phyloP scores from a whole-genome alignment of 73 alveolate species.

The Blepharisma stoltei region DNA sequence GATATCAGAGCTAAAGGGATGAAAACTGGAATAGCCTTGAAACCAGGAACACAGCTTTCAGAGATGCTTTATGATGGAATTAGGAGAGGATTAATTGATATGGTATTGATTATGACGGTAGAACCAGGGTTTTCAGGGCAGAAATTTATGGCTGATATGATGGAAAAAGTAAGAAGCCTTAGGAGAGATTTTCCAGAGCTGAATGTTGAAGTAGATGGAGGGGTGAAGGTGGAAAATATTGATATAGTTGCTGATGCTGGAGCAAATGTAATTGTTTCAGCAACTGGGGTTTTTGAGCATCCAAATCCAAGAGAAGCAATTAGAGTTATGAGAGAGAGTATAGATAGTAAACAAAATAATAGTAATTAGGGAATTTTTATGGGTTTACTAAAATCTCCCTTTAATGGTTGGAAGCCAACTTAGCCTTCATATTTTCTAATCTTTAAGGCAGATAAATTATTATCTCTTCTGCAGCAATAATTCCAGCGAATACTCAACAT shows the following conservation, averaged over 20 bases:
- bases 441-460: no score
- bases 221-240: slow-evolving; percentile 50
- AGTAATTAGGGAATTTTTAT: no score
- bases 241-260: slow-evolving; percentile 62
- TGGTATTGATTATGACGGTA: slow-evolving; percentile 64
- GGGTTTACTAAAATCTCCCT: no score
- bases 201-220: slow-evolving; percentile 70
- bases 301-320: no score
- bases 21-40: slow-evolving; percentile 45
- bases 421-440: no score
- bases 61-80: slow-evolving; percentile 12
- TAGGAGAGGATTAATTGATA: slow-evolving; percentile 41
- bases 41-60: slow-evolving; percentile 40
- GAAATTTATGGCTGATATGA: slow-evolving; percentile 54
- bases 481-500: no score
- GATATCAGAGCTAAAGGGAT: slow-evolving; percentile 23
- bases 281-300: slow-evolving; percentile 56
- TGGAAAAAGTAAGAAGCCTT: slow-evolving; percentile 46
- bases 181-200: slow-evolving; percentile 43
- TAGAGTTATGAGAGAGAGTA: no score
- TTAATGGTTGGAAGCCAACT: no score
- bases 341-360: no score
- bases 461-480: no score
- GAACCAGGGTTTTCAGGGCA: slow-evolving; percentile 77
- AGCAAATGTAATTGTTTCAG: slow-evolving; percentile 67